Evolutionary conservation across 140 eudicot species (phyloP).

Genomic region (Cichorium intybus): DNA sequence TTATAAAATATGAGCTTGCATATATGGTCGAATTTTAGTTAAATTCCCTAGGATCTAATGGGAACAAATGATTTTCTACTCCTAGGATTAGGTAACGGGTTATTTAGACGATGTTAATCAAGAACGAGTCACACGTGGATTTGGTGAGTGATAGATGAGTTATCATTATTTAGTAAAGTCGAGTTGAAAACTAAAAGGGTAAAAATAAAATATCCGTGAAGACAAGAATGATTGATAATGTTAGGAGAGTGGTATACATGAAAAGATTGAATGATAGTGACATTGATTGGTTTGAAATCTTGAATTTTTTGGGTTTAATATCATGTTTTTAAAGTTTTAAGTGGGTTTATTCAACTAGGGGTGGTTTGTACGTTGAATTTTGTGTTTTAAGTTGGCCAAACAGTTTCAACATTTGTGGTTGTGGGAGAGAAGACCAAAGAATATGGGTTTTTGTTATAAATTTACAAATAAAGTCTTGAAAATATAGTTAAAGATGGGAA

Average conservation of each 20-base stretch:
- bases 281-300: slow-evolving; percentile 27
- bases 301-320: slow-evolving; percentile 28
- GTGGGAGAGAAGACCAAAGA: slow-evolving; percentile 5
- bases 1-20: neutral
- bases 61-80: neutral
- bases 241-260: slow-evolving; percentile 18
- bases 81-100: slow-evolving; percentile 18
- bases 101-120: neutral
- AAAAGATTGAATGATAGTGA: slow-evolving; percentile 28
- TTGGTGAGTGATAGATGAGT: neutral
- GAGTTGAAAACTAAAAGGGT: neutral
- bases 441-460: no score
- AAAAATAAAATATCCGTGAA: neutral
- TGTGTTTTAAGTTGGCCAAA: slow-evolving; percentile 31
- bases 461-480: neutral
- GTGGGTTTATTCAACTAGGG: slow-evolving; percentile 32
- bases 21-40: neutral
- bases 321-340: slow-evolving; percentile 2
- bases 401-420: slow-evolving; percentile 23
- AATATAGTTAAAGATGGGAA: no score
- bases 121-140: neutral
- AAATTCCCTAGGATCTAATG: neutral
- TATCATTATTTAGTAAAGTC: neutral
- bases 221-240: slow-evolving; percentile 8
- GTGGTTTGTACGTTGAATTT: slow-evolving; percentile 35